phyloP scores from a whole-genome alignment of 305 asterid genomes.

The Ilex paraguariensis region DNA sequence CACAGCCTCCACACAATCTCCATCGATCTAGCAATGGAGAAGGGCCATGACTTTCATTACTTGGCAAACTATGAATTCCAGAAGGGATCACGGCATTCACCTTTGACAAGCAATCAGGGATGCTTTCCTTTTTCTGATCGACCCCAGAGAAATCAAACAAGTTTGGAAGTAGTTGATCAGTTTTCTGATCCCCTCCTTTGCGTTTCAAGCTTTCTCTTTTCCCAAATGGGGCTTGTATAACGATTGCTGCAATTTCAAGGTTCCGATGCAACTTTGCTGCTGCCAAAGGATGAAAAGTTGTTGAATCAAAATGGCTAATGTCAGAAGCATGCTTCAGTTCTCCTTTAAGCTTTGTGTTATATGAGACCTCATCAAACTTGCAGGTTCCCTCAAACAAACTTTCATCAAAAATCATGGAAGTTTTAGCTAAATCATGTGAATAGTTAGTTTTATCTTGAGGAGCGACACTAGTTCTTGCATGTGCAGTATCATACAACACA shows the following conservation, averaged over 20 bases:
- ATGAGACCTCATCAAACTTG: constrained; percentile 22
- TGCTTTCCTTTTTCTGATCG: constrained; percentile 23
- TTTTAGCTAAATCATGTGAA: constrained; percentile 34
- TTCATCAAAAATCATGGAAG: constrained; percentile 29
- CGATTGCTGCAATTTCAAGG: constrained; percentile 68
- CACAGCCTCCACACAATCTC: constrained; percentile 93
- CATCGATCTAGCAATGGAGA: constrained; percentile 82
- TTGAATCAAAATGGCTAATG: constrained; percentile 17
- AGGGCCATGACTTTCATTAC: constrained; percentile 53
- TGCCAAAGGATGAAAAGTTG: constrained; percentile 27
- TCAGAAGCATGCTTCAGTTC: constrained; percentile 24
- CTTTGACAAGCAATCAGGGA: constrained; percentile 26
- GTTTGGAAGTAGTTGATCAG: constrained; percentile 30
- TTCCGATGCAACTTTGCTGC: constrained; percentile 49
- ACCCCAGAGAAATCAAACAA: constrained; percentile 37
- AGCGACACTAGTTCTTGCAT: constrained; percentile 42
- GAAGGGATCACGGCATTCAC: constrained; percentile 79
- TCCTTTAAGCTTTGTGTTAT: constrained; percentile 21
- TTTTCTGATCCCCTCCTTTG: constrained; percentile 36
- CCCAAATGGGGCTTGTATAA: constrained; percentile 62
- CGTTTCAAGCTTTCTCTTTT: constrained; percentile 67
- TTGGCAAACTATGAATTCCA: constrained; percentile 77
- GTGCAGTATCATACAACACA: constrained; percentile 53
- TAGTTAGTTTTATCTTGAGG: constrained; percentile 41
- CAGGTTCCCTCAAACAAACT: constrained; percentile 16